phyloP scores from a whole-genome alignment of 306 rosid species.

The Lagenaria siceraria region DNA sequence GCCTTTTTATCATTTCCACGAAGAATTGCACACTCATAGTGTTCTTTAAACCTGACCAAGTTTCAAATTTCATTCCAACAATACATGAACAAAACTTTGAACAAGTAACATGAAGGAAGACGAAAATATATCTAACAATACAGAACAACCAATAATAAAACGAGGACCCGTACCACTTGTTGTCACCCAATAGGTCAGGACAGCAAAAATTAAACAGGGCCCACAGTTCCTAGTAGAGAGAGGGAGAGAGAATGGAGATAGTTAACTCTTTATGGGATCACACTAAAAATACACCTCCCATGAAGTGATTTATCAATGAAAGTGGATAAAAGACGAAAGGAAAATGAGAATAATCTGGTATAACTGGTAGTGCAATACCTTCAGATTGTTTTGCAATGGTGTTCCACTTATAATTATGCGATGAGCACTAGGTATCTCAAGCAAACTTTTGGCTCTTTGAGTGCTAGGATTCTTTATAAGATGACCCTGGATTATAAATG shows the following conservation, averaged over 20 bases:
- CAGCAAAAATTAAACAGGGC: conserved; percentile 87
- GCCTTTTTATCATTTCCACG: conserved; percentile 86
- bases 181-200: conserved; percentile 82
- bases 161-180: conserved; percentile 36
- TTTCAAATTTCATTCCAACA: conserved; percentile 11
- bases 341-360: background rate
- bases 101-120: conserved; percentile 9
- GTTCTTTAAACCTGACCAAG: conserved; percentile 64
- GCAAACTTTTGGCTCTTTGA: conserved; percentile 94
- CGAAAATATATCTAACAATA: background rate
- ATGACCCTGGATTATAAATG: conserved; percentile 53
- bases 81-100: conserved; percentile 9
- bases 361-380: conserved; percentile 34
- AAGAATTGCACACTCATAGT: conserved; percentile 55
- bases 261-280: background rate
- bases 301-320: background rate
- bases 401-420: conserved; percentile 86
- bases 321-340: background rate
- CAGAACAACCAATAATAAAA: background rate
- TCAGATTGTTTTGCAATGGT: conserved; percentile 82
- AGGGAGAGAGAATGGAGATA: background rate
- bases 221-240: conserved; percentile 67
- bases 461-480: conserved; percentile 93
- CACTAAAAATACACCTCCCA: background rate
- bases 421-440: conserved; percentile 69